phyloP scores from a whole-genome alignment of 306 rosid species.

The Herpetospermum pedunculosum region DNA sequence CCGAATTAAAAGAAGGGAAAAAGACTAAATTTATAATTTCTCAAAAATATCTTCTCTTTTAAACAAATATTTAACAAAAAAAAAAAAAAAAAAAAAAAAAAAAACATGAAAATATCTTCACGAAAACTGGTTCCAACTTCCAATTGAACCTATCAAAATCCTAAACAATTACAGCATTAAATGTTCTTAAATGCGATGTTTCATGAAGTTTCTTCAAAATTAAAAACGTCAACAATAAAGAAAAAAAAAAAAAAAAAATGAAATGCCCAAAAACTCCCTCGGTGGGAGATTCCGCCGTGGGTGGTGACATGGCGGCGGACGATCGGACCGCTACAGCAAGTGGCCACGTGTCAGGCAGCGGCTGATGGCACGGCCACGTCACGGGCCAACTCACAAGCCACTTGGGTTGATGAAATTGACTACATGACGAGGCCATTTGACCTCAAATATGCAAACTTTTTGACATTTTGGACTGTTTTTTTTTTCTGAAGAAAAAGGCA shows the following conservation, averaged over 20 bases:
- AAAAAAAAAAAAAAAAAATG: background rate
- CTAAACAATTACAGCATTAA: background rate
- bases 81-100: background rate
- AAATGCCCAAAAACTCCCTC: background rate
- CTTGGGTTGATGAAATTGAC: background rate
- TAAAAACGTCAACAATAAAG: background rate
- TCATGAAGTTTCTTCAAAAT: background rate
- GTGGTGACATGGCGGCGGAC: background rate
- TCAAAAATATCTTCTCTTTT: no score
- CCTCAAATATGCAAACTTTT: background rate
- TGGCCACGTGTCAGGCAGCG: background rate
- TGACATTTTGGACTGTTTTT: background rate
- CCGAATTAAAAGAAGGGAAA: no score
- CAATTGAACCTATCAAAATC: background rate
- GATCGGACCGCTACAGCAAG: background rate
- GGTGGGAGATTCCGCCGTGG: background rate
- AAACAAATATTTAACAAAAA: background rate
- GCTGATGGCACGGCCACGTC: background rate
- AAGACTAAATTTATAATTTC: background rate
- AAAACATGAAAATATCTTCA: background rate
- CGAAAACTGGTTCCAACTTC: background rate
- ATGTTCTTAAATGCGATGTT: background rate
- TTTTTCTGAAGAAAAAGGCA: background rate
- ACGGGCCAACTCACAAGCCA: background rate
- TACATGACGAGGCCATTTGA: background rate